phyloP scores from a whole-genome alignment of 495 filamentous ascomycete genomes.

The Viridothelium virens region DNA sequence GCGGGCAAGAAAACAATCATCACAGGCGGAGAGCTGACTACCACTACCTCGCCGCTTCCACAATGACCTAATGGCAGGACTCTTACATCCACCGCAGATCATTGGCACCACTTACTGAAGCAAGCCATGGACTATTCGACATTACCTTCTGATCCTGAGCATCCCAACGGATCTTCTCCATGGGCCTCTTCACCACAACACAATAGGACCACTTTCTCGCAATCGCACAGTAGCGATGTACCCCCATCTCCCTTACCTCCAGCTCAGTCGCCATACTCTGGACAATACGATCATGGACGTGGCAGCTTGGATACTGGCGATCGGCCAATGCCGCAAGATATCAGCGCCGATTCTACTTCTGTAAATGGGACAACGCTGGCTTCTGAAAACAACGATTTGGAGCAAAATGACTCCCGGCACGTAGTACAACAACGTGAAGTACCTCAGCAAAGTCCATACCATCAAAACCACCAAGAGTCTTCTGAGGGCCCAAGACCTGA shows the following conservation, averaged over 20 bases:
- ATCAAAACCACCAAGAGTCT: slow-evolving; percentile 35
- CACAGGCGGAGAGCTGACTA: background rate
- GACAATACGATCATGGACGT: slow-evolving; percentile 22
- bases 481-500: slow-evolving; percentile 43
- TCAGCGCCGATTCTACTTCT: background rate
- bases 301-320: background rate
- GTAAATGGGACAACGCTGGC: slow-evolving; percentile 4
- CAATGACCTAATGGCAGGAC: background rate
- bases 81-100: slow-evolving; percentile 6
- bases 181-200: slow-evolving; percentile 72
- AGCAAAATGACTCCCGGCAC: slow-evolving; percentile 19
- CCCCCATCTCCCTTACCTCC: slow-evolving; percentile 46
- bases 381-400: slow-evolving; percentile 7
- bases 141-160: slow-evolving; percentile 64
- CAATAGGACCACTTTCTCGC: slow-evolving; percentile 48
- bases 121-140: slow-evolving; percentile 74
- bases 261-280: slow-evolving; percentile 39
- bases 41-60: slow-evolving; percentile 30
- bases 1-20: background rate
- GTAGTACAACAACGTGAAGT: slow-evolving; percentile 41
- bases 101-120: background rate
- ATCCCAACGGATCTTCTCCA: slow-evolving; percentile 61
- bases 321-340: background rate
- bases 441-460: slow-evolving; percentile 36
- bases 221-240: slow-evolving; percentile 43